Percentiles rank a stretch among this genome's conserved stretches.
phyloP scores from a whole-genome alignment of 2,329 filamentous ascomycete species.

The Arachnomyces sp. region DNA sequence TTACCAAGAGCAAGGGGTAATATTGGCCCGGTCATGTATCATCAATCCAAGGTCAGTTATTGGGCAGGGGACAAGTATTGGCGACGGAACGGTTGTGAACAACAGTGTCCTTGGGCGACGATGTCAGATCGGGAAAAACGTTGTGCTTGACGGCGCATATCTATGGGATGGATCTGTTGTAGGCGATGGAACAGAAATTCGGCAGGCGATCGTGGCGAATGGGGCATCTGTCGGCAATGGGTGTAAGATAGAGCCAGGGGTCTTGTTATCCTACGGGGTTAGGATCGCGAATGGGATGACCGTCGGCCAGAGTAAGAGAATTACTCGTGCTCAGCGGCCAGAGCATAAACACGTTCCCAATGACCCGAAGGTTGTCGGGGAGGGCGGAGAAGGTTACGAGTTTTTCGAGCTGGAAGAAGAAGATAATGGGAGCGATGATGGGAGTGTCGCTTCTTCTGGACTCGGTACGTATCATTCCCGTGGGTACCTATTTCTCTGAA shows the following conservation, averaged over 20 bases:
- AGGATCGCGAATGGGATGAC: slow-evolving; percentile 55
- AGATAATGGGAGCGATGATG: slow-evolving; percentile 55
- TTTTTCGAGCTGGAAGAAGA: slow-evolving; percentile 61
- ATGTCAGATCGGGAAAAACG: slow-evolving; percentile 80
- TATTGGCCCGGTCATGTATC: slow-evolving; percentile 61
- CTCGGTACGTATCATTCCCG: slow-evolving; percentile 21
- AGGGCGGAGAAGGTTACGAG: slow-evolving; percentile 52
- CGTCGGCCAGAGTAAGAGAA: slow-evolving; percentile 32
- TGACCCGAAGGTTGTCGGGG: slow-evolving; percentile 50
- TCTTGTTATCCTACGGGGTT: slow-evolving; percentile 72
- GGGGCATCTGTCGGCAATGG: slow-evolving; percentile 62
- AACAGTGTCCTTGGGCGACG: slow-evolving; percentile 75
- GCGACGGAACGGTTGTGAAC: slow-evolving; percentile 58
- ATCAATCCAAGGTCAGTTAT: slow-evolving; percentile 64
- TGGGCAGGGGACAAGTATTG: slow-evolving; percentile 67
- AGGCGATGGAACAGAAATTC: slow-evolving; percentile 63
- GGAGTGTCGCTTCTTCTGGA: slow-evolving; percentile 47
- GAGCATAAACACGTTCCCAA: slow-evolving; percentile 33
- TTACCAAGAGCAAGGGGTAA: slow-evolving; percentile 71
- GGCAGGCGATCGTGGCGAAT: slow-evolving; percentile 67
- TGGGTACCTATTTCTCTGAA: slow-evolving; percentile 5
- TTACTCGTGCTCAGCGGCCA: slow-evolving; percentile 39
- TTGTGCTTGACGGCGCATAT: slow-evolving; percentile 68
- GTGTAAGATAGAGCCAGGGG: slow-evolving; percentile 61
- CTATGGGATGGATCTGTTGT: slow-evolving; percentile 81